Base-by-base conservation (phyloP, 2,329 filamentous ascomycete genomes). In the Chaetomium strumarium region DNA sequence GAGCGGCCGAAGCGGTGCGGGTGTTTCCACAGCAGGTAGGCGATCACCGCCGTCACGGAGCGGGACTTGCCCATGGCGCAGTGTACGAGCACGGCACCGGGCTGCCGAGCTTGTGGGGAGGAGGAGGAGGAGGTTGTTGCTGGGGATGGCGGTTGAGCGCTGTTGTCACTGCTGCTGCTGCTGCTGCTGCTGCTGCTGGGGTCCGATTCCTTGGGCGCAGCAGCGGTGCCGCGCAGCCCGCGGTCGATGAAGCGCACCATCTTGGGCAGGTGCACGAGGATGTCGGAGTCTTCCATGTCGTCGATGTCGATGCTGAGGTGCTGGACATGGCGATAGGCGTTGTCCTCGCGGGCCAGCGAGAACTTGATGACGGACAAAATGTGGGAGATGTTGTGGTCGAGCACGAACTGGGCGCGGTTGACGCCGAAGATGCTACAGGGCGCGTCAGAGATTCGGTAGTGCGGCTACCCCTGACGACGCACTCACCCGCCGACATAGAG, bases 51-150 rank as follows among this genome's bases (percentile, higher is more conserved):
- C 31, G 90, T 85, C 60, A 92, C 88, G 44, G 92, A 97, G 54
- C 93, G 88, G 33, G 91, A 96, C 72, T 95, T 95, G 49, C 93
- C 93, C 84, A 96, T 96, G 19, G 90, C 92, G 77, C 93, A 96
- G 71, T 79, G 76, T 10, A 83, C 79, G 51, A 77, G 78, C 29
- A 83, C 78, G 13, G 70, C 77, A 29, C 72, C 72, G 8, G 36
- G 19, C 7, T 7, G 24, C 4, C 4, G 24, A 24, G 33, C 3
- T 11, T 34, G 11, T 34, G 33, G 33, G 30, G 30, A 33, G 1
- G 45, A 7, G 12, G 46, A n/a, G 11, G 19, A 1, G 29, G 1
- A 20, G n/a, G 46, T 17, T 4, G 31, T 7, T 29, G 33, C 6
- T 7, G 44, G 31, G 7, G n/a, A n/a, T n/a, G n/a, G n/a, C n/a